Evolutionary conservation across 768 basidiomycete species (phyloP), one percentile per base, ranked within the genome.

Genomic region (Leccinum rimulosum): DNA sequence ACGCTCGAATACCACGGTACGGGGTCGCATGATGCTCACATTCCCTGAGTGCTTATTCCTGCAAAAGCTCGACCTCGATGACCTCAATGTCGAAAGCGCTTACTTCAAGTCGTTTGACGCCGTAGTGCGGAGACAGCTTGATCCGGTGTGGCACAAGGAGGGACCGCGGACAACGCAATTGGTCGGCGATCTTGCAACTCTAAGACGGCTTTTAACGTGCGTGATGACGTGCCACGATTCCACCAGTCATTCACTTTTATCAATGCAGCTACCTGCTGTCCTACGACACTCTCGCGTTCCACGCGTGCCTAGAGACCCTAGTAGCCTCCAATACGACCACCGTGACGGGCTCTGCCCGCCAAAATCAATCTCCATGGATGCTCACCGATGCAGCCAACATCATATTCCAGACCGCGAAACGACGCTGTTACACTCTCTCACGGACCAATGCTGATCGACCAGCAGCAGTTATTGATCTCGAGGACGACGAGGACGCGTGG

Each of bases 121-220:
- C 19, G 81, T 96, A 52, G 94, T 98, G 3, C 85, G 95, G 3
- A 83, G 85, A 33, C 93, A 95, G 67, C 83, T 98, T 8, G 93
- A 97, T 71, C 82, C 94, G 0, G 89, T 97, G 7, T 98, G 97
- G 96, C 95, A 98, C 73, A 93, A 94, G 74, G 95, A 96, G 28
- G 94, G 94, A 0, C 87, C 92, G 1, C 88, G 84, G 60, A 98
- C 95, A 5, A 94, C 92, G 65, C 92, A 95, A 60, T 84, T 98
- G 11, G 93, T 98, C 9, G 84, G 80, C 53, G 96, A 98, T 70
- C 83, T 99, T 17, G 86, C 89, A 0, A 89, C 87, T 2, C 80
- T 99, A 1, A 82, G 97, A 1, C 85, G 88, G 49, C 82, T 98
- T 5, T 84, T 98, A 47, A 80, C 80, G 91, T 94, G 66, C 61